A percentile compares a stretch with the other conserved stretches of the same genome.
Conservation (phyloP, 1,284 basidiomycete genomes). For the Anthracocystis walkeri region DNA sequence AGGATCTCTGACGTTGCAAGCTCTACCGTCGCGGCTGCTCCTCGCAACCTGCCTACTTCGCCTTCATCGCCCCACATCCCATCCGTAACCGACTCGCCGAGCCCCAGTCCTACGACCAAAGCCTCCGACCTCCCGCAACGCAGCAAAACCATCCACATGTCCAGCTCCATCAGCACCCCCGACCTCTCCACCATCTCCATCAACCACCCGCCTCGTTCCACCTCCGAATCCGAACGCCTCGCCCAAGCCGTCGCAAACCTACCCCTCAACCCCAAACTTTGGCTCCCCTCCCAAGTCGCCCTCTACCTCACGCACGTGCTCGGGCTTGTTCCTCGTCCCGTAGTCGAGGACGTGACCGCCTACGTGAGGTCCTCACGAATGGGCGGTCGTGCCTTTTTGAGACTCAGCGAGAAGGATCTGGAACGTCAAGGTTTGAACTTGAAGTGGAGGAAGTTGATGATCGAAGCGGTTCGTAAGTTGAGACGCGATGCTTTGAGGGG, state of each 20-base stretch:
- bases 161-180: constrained; percentile 30
- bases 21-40: constrained; percentile 9
- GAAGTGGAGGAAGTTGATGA: constrained; percentile 62
- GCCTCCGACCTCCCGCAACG: constrained; percentile 23
- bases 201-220: constrained; percentile 18
- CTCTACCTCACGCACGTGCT: constrained; percentile 64
- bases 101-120: constrained; percentile 9
- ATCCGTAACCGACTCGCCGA: constrained; percentile 7
- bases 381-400: constrained; percentile 59
- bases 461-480: constrained; percentile 59
- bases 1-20: constrained; percentile 9
- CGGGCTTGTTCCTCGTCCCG: constrained; percentile 57
- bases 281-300: constrained; percentile 62
- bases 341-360: constrained; percentile 62
- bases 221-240: constrained; percentile 31
- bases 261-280: constrained; percentile 57
- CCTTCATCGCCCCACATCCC: constrained; percentile 28
- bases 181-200: constrained; percentile 13
- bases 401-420: constrained; percentile 58
- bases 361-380: constrained; percentile 58
- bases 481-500: constrained; percentile 58
- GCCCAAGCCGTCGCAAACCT: constrained; percentile 46
- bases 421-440: constrained; percentile 59
- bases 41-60: constrained; percentile 12
- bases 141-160: constrained; percentile 32